phyloP scores from a whole-genome alignment of 2,329 filamentous ascomycete genomes.

The Fonsecaea multimorphosa region DNA sequence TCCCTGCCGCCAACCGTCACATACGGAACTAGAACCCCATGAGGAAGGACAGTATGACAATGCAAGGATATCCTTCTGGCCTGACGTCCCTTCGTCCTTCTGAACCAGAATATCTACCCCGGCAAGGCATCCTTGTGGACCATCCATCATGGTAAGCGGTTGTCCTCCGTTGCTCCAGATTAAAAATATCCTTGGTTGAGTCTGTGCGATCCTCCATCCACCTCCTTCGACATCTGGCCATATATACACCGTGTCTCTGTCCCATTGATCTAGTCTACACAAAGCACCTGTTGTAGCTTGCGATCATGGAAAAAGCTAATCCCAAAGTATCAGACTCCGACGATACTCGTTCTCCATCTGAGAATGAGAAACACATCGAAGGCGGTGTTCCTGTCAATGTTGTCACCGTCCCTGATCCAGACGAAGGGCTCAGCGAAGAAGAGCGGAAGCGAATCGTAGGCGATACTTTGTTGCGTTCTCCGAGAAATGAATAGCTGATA shows the following conservation, averaged over 20 bases:
- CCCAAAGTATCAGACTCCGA: constrained; percentile 25
- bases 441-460: constrained; percentile 67
- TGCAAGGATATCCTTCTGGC: constrained; percentile 14
- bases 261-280: neutral
- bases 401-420: constrained; percentile 56
- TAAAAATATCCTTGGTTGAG: neutral
- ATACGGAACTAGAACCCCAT: constrained; percentile 15
- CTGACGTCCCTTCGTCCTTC: constrained; percentile 14
- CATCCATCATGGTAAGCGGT: constrained; percentile 6
- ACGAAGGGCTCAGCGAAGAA: constrained; percentile 68
- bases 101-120: constrained; percentile 2
- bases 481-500: constrained; percentile 8
- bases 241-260: neutral
- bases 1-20: constrained; percentile 9
- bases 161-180: constrained; percentile 7
- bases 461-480: neutral
- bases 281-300: neutral
- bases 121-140: neutral
- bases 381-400: constrained; percentile 27
- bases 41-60: constrained; percentile 19
- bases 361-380: constrained; percentile 30
- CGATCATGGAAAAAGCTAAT: constrained; percentile 20
- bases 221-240: neutral
- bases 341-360: constrained; percentile 22
- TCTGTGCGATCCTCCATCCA: neutral